Evolutionary conservation across 2,329 filamentous ascomycete species (phyloP).

Genomic region (Byssochlamys sp.): DNA sequence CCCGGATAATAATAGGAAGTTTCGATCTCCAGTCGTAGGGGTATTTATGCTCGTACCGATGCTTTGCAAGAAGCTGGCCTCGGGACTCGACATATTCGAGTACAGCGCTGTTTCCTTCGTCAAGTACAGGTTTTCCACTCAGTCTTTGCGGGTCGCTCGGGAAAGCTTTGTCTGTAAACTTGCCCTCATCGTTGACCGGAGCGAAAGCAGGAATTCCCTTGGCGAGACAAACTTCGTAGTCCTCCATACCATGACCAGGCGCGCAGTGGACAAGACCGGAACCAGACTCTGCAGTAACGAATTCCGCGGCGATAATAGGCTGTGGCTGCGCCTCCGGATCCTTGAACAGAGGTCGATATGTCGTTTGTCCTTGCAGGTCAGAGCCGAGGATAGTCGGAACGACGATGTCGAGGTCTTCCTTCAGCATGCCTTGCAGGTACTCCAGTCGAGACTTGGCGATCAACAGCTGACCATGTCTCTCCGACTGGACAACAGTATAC

Average conservation of each 20-base stretch:
- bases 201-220: conserved; percentile 66
- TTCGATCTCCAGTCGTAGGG: conserved; percentile 98
- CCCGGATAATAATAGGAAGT: conserved; percentile 76
- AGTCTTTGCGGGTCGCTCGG: conserved; percentile 59
- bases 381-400: conserved; percentile 52
- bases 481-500: conserved; percentile 59
- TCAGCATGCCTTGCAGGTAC: conserved; percentile 43
- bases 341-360: conserved; percentile 63
- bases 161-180: conserved; percentile 70
- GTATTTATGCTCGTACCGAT: conserved; percentile 79
- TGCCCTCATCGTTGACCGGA: conserved; percentile 71
- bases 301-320: conserved; percentile 71
- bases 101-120: conserved; percentile 59
- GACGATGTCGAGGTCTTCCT: conserved; percentile 43
- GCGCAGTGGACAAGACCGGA: conserved; percentile 91
- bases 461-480: conserved; percentile 52
- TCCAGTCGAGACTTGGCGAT: conserved; percentile 63
- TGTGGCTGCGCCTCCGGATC: conserved; percentile 49
- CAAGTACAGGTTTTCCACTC: conserved; percentile 62
- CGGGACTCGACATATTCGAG: conserved; percentile 57
- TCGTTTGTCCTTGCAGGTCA: conserved; percentile 51
- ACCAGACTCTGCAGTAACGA: conserved; percentile 82
- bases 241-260: conserved; percentile 91
- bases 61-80: conserved; percentile 54
- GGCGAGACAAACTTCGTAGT: conserved; percentile 71